Base-by-base conservation (phyloP, 176 grass and related monocot species). In the Oryza officinalis region DNA sequence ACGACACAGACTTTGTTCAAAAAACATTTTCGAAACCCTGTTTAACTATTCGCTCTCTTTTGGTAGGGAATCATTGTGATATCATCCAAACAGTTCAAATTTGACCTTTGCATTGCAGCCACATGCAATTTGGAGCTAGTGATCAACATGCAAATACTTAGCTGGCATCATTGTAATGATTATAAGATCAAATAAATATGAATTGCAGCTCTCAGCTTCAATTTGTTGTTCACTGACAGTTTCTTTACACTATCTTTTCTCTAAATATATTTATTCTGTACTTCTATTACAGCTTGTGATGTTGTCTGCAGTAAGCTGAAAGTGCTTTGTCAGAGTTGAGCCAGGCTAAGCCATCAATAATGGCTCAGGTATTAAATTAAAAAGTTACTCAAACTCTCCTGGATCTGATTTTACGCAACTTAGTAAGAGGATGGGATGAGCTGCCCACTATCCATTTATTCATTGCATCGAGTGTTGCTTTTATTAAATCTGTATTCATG, bases 291-390 rank as follows among this genome's bases (percentile, higher is more conserved):
- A 66, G 71, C n/a, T 80, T 84, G 9, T 79, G 3, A 44, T 81
- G 45, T 87, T 81, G 45, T 87, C 46, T 91, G 76, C 88, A 95
- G 91, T 84, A 32, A 32, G 3, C 91, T 82, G 90, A 98, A 87
- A 91, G 76, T 85, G 84, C 84, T 52, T 80, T 95, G 83, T 90
- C 88, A 79, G 85, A 89, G 81, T 87, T 98, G 87, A 88, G 67
- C 85, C 90, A 97, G 52, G 86, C 90, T 88, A 91, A 93, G 88
- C 63, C 86, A 63, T 94, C 95, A 44, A 89, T 94, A 87, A 86
- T 32, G 31, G 31, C 31, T 32, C 31, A 32, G 31, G 31, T 32
- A 79, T 78, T 93, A 83, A 80, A 94, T 76, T 92, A 93, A 79
- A 93, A 91, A 91, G 84, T 90, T 84, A 86, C 88, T 50, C 95